A percentile compares a stretch with the other conserved stretches of the same genome.
phyloP scores from a whole-genome alignment of 2,329 filamentous ascomycete species.

The Xylariales sp. region DNA sequence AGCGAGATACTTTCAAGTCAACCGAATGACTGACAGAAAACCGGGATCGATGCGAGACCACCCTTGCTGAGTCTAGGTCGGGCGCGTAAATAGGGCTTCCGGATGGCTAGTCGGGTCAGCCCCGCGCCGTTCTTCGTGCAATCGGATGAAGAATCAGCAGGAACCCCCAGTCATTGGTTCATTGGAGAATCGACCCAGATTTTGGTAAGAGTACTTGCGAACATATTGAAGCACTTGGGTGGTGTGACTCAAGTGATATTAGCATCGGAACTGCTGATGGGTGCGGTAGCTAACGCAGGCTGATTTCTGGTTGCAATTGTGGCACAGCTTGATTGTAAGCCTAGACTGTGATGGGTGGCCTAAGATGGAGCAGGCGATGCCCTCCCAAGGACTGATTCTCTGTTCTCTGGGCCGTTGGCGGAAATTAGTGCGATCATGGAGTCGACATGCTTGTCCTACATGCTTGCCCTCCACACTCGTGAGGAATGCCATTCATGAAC shows the following conservation, averaged over 20 bases:
- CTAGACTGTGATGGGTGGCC: background rate
- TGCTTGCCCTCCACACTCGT: constrained; percentile 7
- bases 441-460: constrained; percentile 17
- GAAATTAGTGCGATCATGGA: constrained; percentile 16
- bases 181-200: background rate
- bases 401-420: too few relatives aligned
- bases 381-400: too few relatives aligned
- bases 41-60: constrained; percentile 14
- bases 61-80: constrained; percentile 35
- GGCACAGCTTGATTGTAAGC: constrained; percentile 1
- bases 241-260: too few relatives aligned
- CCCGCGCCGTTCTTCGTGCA: constrained; percentile 39
- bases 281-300: too few relatives aligned
- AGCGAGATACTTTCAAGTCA: constrained; percentile 2
- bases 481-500: constrained; percentile 17
- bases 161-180: constrained; percentile 37
- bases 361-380: background rate
- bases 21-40: constrained; percentile 2
- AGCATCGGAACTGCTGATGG: background rate
- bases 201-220: background rate
- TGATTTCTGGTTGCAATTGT: background rate
- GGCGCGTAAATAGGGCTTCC: constrained; percentile 50
- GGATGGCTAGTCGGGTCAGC: constrained; percentile 39
- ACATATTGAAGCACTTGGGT: background rate
- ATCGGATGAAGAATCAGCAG: constrained; percentile 38